Evolutionary conservation across 1,284 basidiomycete species (phyloP), one percentile per base, ranked within the genome.

Genomic region (Ceratobasidium sp.): DNA sequence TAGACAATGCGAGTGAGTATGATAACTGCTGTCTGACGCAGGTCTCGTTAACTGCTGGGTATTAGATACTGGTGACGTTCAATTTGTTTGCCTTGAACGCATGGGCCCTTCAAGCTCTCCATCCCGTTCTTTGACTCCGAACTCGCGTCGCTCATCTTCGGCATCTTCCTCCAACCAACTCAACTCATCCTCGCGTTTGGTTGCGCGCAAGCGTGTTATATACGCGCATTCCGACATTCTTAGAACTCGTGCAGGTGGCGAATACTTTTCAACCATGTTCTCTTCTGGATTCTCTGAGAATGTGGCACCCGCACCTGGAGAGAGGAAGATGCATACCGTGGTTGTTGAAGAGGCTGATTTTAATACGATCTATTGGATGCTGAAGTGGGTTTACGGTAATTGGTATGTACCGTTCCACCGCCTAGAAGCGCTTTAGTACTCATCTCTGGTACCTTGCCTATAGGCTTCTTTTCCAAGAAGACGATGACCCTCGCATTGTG

Each of bases 181-280:
- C 1, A 80, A 80, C 43, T 82, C 83, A 0, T 79, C 82, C 83
- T 32, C 84, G 82, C 48, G 83, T 83, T 84, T 3, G 26, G 46
- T 71, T 8, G 88, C 86, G 10, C 84, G 90, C 12, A 91, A 91
- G 76, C 84, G 89, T 26, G 79, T 92, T 23, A 86, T 96, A 32
- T 94, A 92, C 80, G 92, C 92, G 0, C 93, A 95, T 79, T 89
- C 89, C 1, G 89, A 92, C 77, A 89, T 94, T 50, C 84, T 94
- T 23, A 86, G 82, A 52, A 84, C 85, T 12, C 82, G 92, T 26
- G 91, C 90, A 26, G 65, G 65, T 21, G 65, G 65, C 23, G 92
- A 93, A 64, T 94, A 94, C 77, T 94, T 94, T 77, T 84, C 87
- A 1, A 91, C 90, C 1, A 91, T 94, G 87, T 84, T 95, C 23